Evolutionary conservation across 2,329 filamentous ascomycete genomes (phyloP), one percentile per base, ranked within the genome.

Genomic region (Calonectria pseudoturangicola): DNA sequence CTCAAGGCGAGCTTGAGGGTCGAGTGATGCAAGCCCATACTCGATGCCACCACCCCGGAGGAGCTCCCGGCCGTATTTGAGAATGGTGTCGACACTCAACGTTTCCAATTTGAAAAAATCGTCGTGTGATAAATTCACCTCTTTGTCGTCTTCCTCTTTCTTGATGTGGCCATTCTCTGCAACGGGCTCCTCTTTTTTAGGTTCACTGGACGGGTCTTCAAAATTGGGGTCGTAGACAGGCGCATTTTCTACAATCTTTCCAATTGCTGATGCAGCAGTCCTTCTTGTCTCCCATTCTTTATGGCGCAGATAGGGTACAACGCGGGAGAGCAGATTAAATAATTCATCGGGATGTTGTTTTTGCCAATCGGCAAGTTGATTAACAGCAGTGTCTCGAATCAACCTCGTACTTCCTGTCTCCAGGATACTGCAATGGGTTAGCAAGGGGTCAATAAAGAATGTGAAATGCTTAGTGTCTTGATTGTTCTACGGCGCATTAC

Each of bases 301-400:
- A 78, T 97, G 96, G 71, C 95, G 92, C 36, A 99, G 89, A 84
- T 98, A 99, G 1, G 97, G 96, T n/a, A 99, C 93, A 39, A 99
- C 96, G 73, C 96, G 91, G 36, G 95, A 96, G 15, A 99, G 89
- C 8, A 99, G 90, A 82, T 98, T 98, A 86, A 98, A 98, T 1
- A 99, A 88, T 84, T 99, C 97, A 85, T 99, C 96, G 0, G 97
- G 97, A 80, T 98, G 97, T 84, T 97, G 94, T 83, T 98, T 98
- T 85, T 99, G 97, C 84, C 98, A 97, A 85, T 99, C 97, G 74
- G 96, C 97, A 75, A 99, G 90, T 86, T 99, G 97, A 82, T 97
- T 95, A 74, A 98, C 97, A 74, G 97, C 97, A 75, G 97, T 99
- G 82, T 98, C 98, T 78, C 97, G 93, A 82, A 99, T 98, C 77